Base-by-base conservation (phyloP, 305 asterid species). In the Solanum chacoense region DNA sequence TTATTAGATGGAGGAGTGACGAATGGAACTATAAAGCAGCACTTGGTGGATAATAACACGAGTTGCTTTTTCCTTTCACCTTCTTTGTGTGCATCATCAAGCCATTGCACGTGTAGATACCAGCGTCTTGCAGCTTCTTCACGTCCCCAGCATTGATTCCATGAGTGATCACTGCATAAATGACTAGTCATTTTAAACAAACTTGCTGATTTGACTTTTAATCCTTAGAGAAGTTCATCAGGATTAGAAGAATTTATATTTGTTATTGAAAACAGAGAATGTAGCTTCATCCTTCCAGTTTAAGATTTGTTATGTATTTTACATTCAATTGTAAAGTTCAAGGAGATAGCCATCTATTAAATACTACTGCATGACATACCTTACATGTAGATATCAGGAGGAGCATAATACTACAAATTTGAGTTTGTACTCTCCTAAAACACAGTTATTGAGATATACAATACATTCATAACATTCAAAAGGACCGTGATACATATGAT, bases 141-240 rank as follows among this genome's bases (percentile, higher is more conserved):
- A 97, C 98, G 80, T 97, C 99, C 90, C 99, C 99, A 89, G 98
- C 99, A 86, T 97, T 97, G 88, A 97, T 97, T 90, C 99, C 99
- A 92, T 96, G 98, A 87, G 96, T n/a, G 6, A 93, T 96, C 93
- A 95, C 99, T 97, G 94, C 90, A 91, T 84, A 78, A 76, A 63
- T 75, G 85, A 75, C 35, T 85, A 86, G 32, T 50, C 77, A 72
- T 32, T 81, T 63, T 40, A 63, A 24, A 22, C 55, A 76, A 75
- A 22, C 22, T 22, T 59, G 38, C 11, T 87, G 88, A 85, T 85
- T 38, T 45, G 86, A 87, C 81, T 74, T 50, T 55, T 55, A 11
- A 84, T 50, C 72, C 22, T 84, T 12, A 31, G 7, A 22, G 40
- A 83, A 84, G 87, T 55, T 84, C 69, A 84, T 31, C 74, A 50